These are phyloP conservation scores for Sechiopsis laciniata DNA, from an alignment of 306 rosid species.

Conservation along the genomic window DNA sequence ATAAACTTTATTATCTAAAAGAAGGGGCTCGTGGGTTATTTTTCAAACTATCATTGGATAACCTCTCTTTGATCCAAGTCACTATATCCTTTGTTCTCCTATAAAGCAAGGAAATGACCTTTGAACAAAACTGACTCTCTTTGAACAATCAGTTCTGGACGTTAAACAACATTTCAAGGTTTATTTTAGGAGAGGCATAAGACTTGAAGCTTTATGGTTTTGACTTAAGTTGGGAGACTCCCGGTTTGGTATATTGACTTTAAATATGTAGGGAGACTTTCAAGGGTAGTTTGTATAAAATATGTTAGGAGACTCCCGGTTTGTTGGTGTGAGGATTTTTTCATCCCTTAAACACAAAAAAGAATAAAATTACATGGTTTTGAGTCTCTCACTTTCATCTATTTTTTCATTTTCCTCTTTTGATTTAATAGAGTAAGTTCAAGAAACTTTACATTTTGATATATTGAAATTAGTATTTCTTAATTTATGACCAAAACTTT, in stretches of 20 bases:
- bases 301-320: not conserved
- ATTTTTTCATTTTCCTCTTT: not conserved
- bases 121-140: too few relatives aligned
- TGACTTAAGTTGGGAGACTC: too few relatives aligned
- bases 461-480: not conserved
- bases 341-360: not conserved
- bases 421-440: not conserved
- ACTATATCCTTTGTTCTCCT: too few relatives aligned
- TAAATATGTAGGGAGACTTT: too few relatives aligned
- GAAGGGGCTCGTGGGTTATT: not conserved
- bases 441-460: not conserved
- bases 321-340: not conserved
- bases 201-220: not conserved
- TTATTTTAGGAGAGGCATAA: conserved; percentile 3
- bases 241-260: too few relatives aligned
- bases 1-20: not conserved
- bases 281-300: too few relatives aligned
- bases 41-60: too few relatives aligned
- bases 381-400: not conserved
- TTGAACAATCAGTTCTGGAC: too few relatives aligned
- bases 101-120: too few relatives aligned
- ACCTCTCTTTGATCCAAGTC: too few relatives aligned
- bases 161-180: not conserved
- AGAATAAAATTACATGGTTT: not conserved
- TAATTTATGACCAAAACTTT: not conserved